Conservation (phyloP, 2,329 filamentous ascomycete species). For the Laburnicola sp. region DNA sequence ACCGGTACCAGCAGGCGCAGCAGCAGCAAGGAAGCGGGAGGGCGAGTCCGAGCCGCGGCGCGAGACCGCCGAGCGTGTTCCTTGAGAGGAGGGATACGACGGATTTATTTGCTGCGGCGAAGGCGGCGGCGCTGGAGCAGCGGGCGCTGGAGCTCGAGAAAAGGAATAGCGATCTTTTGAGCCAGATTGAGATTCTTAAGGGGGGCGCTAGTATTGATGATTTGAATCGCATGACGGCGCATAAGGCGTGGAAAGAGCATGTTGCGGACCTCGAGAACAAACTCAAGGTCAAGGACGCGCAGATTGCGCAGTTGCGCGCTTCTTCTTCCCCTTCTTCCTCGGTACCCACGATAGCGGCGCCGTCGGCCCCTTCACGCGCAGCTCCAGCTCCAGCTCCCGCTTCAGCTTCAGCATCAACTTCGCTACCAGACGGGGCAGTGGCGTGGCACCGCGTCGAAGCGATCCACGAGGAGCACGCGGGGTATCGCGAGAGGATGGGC, state of each 20-base stretch:
- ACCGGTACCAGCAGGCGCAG: slow-evolving; percentile 27
- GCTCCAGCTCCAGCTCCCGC: slow-evolving; percentile 5
- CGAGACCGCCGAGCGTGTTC: slow-evolving; percentile 34
- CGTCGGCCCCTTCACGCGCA: slow-evolving; percentile 5
- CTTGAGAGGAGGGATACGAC: slow-evolving; percentile 42
- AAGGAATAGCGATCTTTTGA: slow-evolving; percentile 42
- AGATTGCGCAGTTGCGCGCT: slow-evolving; percentile 27
- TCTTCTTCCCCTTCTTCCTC: no score
- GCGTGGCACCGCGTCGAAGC: slow-evolving; percentile 44
- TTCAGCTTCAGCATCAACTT: no score
- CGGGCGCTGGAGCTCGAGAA: slow-evolving; percentile 49
- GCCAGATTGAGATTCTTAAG: slow-evolving; percentile 35
- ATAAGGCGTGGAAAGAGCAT: slow-evolving; percentile 42
- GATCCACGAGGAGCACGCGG: slow-evolving; percentile 46
- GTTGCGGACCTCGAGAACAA: slow-evolving; percentile 35
- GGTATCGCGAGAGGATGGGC: slow-evolving; percentile 44
- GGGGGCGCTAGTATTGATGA: slow-evolving; percentile 35
- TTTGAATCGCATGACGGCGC: slow-evolving; percentile 39
- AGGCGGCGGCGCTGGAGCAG: slow-evolving; percentile 49
- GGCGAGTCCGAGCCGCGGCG: slow-evolving; percentile 31
- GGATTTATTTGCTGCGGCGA: slow-evolving; percentile 49
- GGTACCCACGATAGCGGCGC: neutral
- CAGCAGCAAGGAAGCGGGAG: slow-evolving; percentile 16
- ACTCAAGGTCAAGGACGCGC: slow-evolving; percentile 35
- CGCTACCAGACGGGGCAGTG: slow-evolving; percentile 14